Evolutionary conservation across 2,329 filamentous ascomycete genomes (phyloP), one percentile per base, ranked within the genome.

Genomic region (Talaromyces albobiverticillius): DNA sequence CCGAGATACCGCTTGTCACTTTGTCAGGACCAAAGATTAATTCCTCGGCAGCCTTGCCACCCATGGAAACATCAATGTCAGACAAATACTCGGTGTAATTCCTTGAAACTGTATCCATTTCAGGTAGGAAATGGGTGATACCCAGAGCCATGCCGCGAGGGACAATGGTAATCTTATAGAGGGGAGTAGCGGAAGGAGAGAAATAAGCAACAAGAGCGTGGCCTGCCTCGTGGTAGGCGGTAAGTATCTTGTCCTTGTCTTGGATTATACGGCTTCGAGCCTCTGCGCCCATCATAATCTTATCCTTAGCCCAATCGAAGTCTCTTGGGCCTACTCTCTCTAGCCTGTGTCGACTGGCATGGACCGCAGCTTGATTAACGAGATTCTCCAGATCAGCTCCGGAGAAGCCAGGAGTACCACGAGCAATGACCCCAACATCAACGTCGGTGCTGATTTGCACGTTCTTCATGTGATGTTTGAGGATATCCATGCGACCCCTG

Each of bases 91-190:
- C 89, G 53, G 84, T 84, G 63, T 91, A 90, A n/a, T 88, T 88
- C 71, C 85, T 85, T 11, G 90, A 94, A 65, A 96, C 91, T 71
- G 92, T 91, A 75, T 96, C 92, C 79, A 95, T 91, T 67, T 94
- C 88, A 0, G 92, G 92, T 22, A 99, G 79, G 71, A 87, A 88
- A 60, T 89, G 88, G 0, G 94, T 99, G 59, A 96, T 84, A 57
- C 94, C 94, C 7, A 97, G 80, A 22, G 89, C 84, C 64, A 86
- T 85, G 10, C 94, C 94, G 64, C 95, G 87, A 51, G 94, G 92
- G 64, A 99, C 87, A 63, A 99, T 95, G 1, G 94, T 99, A 47
- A 96, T 92, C 76, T 99, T 99, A 81, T 99, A 96, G 1, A 99
- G 80, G 29, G 88, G 88, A 59, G 82, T 86, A 50, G 87, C 83